These are phyloP conservation scores for Coemansia sp. DNA, from an alignment of 192 early-diverging fungal genomes.

Conservation along the genomic window DNA sequence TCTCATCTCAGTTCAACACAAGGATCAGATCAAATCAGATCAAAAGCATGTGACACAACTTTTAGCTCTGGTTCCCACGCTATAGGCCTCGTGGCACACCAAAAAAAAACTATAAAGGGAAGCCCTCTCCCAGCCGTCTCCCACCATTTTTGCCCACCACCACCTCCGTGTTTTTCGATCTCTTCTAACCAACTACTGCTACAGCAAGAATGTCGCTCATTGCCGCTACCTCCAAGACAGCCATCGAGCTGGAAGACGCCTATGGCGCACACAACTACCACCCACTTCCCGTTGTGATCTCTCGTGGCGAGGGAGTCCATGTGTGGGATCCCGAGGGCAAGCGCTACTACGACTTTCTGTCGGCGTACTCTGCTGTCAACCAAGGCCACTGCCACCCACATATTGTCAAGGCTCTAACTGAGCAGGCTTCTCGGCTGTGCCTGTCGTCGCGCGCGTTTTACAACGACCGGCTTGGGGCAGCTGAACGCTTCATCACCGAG, in stretches of 20 bases:
- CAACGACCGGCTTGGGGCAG: constrained; percentile 89
- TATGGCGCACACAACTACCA: constrained; percentile 99
- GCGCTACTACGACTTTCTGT: constrained; percentile 77
- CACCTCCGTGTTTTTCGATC: constrained; percentile 47
- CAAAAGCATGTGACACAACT: background rate
- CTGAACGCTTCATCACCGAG: constrained; percentile 88
- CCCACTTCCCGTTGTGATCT: constrained; percentile 91
- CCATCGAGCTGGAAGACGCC: constrained; percentile 75
- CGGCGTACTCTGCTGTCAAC: constrained; percentile 77
- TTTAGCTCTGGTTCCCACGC: background rate
- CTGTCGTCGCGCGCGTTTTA: constrained; percentile 96
- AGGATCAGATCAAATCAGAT: background rate
- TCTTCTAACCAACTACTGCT: background rate
- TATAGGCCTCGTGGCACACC: background rate
- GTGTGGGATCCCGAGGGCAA: constrained; percentile 93
- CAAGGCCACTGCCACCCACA: constrained; percentile 96
- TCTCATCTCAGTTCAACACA: background rate
- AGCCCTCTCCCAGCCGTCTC: background rate
- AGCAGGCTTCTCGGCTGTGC: constrained; percentile 83
- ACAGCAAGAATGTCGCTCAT: constrained; percentile 7
- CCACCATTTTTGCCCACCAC: background rate
- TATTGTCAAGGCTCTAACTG: constrained; percentile 85
- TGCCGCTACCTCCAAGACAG: constrained; percentile 33
- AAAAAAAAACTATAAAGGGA: constrained; percentile 3
- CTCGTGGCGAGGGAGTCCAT: constrained; percentile 80